Percentiles rank a stretch among this genome's conserved stretches.
phyloP scores from a whole-genome alignment of 768 basidiomycete genomes.

The Jaapia argillacea region DNA sequence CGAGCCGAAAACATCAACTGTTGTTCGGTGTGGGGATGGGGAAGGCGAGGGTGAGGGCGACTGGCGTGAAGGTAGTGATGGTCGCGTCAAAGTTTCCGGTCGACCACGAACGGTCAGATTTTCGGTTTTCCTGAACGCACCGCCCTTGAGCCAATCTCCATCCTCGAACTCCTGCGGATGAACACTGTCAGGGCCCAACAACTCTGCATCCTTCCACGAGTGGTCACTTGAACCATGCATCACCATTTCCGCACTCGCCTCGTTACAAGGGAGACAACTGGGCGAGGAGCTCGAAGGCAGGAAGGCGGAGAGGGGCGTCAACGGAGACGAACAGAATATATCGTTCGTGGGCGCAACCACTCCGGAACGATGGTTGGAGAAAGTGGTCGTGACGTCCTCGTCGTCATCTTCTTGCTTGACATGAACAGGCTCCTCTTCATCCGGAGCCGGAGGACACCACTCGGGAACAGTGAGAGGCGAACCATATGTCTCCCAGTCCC shows the following conservation, averaged over 20 bases:
- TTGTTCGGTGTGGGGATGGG: neutral
- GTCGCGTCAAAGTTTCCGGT: too few species aligned
- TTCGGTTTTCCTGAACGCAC: neutral
- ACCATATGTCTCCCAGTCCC: constrained; percentile 33
- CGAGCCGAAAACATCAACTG: too few species aligned
- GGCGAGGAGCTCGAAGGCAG: constrained; percentile 5
- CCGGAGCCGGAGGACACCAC: constrained; percentile 24
- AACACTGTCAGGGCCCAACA: constrained; percentile 35
- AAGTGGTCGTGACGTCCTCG: constrained; percentile 4
- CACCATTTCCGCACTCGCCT: too few species aligned
- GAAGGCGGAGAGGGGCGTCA: neutral
- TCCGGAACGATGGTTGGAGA: neutral
- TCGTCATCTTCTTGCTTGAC: constrained; percentile 22
- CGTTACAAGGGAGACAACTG: too few species aligned
- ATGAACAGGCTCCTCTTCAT: constrained; percentile 11
- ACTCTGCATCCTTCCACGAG: constrained; percentile 33
- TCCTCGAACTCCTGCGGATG: constrained; percentile 32
- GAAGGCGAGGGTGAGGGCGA: neutral
- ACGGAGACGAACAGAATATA: neutral
- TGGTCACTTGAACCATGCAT: constrained; percentile 16
- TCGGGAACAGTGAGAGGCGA: constrained; percentile 3
- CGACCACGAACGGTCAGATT: too few species aligned
- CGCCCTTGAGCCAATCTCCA: constrained; percentile 16
- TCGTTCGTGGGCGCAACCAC: neutral
- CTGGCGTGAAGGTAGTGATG: too few species aligned